Evolutionary conservation across 2,329 filamentous ascomycete species (phyloP).

Genomic region (Thielaviopsis ethacetica): DNA sequence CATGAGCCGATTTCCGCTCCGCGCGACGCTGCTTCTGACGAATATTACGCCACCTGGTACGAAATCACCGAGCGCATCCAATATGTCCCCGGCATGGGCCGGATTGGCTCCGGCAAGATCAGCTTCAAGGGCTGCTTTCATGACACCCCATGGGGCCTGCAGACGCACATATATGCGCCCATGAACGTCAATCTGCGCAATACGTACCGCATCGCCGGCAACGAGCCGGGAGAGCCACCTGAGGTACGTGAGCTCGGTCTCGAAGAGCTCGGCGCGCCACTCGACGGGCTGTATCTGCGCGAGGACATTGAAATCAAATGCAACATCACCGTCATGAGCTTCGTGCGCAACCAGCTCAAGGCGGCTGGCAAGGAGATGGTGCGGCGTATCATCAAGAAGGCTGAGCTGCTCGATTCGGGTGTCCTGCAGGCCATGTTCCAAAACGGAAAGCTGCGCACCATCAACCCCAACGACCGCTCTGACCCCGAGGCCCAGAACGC

Average conservation of each 20-base stretch:
- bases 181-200: conserved; percentile 50
- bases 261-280: conserved; percentile 44
- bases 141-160: conserved; percentile 54
- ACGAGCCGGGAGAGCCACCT: conserved; percentile 49
- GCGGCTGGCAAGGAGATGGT: conserved; percentile 53
- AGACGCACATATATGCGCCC: conserved; percentile 56
- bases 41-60: conserved; percentile 61
- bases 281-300: conserved; percentile 49
- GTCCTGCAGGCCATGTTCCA: conserved; percentile 52
- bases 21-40: conserved; percentile 49
- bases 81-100: conserved; percentile 49
- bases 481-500: conserved; percentile 12
- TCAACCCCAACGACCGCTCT: conserved; percentile 37
- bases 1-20: conserved; percentile 49
- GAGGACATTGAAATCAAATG: conserved; percentile 57
- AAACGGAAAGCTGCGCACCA: conserved; percentile 43
- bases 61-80: conserved; percentile 55
- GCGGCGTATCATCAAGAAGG: conserved; percentile 52
- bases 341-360: conserved; percentile 52
- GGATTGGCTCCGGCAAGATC: conserved; percentile 47
- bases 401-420: conserved; percentile 50
- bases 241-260: conserved; percentile 22
- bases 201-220: conserved; percentile 51
- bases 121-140: conserved; percentile 57
- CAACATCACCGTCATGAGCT: conserved; percentile 47